These are phyloP conservation scores for Mrakia hoshinonis DNA, from an alignment of 768 basidiomycete genomes.

Conservation along the genomic window DNA sequence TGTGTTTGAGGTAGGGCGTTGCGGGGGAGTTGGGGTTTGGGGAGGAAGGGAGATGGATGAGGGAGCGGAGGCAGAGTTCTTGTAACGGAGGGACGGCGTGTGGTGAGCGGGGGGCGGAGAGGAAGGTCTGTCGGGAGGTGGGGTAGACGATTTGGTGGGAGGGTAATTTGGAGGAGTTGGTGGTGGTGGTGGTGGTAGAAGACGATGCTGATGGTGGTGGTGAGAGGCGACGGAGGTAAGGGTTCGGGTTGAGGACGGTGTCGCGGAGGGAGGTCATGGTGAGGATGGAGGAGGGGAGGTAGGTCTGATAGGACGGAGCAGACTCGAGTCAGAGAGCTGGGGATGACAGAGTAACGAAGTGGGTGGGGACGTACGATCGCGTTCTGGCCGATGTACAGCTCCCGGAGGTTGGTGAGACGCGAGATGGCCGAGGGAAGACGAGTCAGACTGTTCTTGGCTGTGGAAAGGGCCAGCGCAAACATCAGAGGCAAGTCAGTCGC, in stretches of 20 bases:
- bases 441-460: slow-evolving; percentile 5
- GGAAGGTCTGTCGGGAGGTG: not conserved
- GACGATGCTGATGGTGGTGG: not conserved
- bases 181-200: not conserved
- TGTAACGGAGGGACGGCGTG: not conserved
- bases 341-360: not conserved
- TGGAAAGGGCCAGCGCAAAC: no score
- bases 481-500: no score
- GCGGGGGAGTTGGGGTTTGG: not conserved
- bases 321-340: not conserved
- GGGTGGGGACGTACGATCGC: not conserved
- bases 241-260: not conserved
- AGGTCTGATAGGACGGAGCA: not conserved
- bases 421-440: not conserved
- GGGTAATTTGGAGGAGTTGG: not conserved
- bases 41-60: not conserved
- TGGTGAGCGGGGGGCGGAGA: not conserved
- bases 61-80: not conserved
- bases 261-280: not conserved
- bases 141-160: not conserved
- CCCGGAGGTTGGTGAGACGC: not conserved
- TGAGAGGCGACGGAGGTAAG: not conserved
- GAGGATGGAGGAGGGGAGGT: slow-evolving; percentile 3
- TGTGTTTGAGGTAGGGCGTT: not conserved
- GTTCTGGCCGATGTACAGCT: slow-evolving; percentile 2